These are phyloP conservation scores for Astrocystis sublimbata DNA, from an alignment of 495 filamentous ascomycete species.

Conservation along the genomic window DNA sequence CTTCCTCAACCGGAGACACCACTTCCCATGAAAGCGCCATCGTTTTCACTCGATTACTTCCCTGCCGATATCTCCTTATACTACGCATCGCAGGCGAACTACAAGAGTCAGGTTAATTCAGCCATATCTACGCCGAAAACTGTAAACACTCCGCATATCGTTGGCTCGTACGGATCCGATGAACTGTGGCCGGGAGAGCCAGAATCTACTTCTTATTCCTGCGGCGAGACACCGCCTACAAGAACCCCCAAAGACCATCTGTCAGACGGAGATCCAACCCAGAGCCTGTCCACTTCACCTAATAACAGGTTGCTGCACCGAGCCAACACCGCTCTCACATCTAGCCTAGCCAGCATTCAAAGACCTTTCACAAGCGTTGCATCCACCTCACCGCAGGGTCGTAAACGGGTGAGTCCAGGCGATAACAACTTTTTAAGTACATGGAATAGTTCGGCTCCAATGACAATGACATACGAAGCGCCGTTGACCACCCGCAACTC, in stretches of 20 bases:
- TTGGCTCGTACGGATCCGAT: conserved; percentile 61
- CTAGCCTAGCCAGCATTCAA: conserved; percentile 69
- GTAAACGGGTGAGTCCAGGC: conserved; percentile 65
- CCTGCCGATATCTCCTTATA: conserved; percentile 61
- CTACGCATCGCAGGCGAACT: conserved; percentile 31
- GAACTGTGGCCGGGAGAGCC: conserved; percentile 54
- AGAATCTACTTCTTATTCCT: conserved; percentile 55
- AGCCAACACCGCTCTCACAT: conserved; percentile 60
- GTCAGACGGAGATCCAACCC: conserved; percentile 42
- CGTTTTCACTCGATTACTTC: conserved; percentile 69
- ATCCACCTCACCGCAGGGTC: conserved; percentile 70
- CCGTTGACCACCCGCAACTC: conserved; percentile 45
- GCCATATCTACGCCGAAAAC: conserved; percentile 61
- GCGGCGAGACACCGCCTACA: conserved; percentile 68
- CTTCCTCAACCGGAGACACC: conserved; percentile 56
- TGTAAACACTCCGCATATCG: conserved; percentile 55
- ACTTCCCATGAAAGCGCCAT: conserved; percentile 63
- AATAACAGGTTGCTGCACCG: conserved; percentile 55
- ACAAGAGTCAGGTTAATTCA: conserved; percentile 49
- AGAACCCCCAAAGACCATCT: conserved; percentile 36
- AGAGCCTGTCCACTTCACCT: conserved; percentile 72
- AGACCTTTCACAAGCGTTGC: conserved; percentile 69
- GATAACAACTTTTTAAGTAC: conserved; percentile 68
- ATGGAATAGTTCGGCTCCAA: conserved; percentile 65
- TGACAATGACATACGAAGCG: conserved; percentile 49